Evolutionary conservation across 2,329 filamentous ascomycete species (phyloP), one percentile per base, ranked within the genome.

Genomic region (Remersonia thermophila): DNA sequence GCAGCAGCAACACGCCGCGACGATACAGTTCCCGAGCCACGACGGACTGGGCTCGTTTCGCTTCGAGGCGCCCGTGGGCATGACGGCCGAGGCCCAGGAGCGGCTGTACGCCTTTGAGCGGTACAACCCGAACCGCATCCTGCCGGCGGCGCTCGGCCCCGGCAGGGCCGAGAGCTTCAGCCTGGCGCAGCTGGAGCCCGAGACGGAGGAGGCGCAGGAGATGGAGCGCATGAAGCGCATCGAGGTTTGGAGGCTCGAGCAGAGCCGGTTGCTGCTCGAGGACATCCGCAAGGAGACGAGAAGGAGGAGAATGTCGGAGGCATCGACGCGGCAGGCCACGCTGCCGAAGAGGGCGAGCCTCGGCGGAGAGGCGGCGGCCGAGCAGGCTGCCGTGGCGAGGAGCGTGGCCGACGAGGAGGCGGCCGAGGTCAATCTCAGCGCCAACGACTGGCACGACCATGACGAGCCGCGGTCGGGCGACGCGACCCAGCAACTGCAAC

Each of bases 31-130:
- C n/a, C 91, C 91, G 0, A 75, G 78, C 1, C 91, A 98, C 53
- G 87, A 98, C 63, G 91, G 91, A 2, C 60, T 96, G 31, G 91
- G 91, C 4, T 83, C 80, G 6, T 98, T 98, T 56, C 73, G 66
- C 57, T 42, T 83, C 52, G 55, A 83, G 61, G 53, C 74, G 46
- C 60, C 71, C 13, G 27, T 5, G 54, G 52, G 63, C 43, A 52
- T 69, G 46, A 63, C 63, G 2, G 51, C 59, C 2, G 69, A 75
- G 30, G 68, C 85, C 15, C 85, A 94, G 53, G 81, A 93, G 43
- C 82, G 89, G 45, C 61, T 95, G 32, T 95, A 86, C 67, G 80
- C 84, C 42, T 91, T 94, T 55, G 89, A 95, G 57, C 73, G 75
- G 44, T 84, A 80, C 57, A 93, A 93, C 47, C 82, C 84, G 0